phyloP scores from a whole-genome alignment of 2,329 filamentous ascomycete species.

The Fusarium annulatum region DNA sequence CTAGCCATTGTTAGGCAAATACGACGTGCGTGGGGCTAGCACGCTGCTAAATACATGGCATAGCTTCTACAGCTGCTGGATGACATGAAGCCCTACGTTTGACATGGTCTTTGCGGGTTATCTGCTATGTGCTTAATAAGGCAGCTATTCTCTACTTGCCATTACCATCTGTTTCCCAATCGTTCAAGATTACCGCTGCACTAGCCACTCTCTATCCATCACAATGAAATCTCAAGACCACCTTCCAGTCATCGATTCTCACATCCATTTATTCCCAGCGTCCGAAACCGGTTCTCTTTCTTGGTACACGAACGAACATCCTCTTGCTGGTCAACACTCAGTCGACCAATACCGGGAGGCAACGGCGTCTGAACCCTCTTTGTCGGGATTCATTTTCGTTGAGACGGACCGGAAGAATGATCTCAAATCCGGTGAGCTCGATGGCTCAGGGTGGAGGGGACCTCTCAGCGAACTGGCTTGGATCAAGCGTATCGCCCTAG shows the following conservation, averaged over 20 bases:
- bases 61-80: no score
- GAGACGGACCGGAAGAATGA: background rate
- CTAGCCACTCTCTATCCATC: background rate
- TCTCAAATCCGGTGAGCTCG: background rate
- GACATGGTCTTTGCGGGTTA: background rate
- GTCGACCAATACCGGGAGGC: background rate
- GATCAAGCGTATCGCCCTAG: background rate
- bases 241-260: background rate
- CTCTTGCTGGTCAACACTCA: background rate
- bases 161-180: background rate
- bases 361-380: accelerated
- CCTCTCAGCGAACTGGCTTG: background rate
- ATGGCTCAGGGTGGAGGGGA: background rate
- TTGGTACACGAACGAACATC: background rate
- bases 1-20: background rate
- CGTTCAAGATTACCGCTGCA: accelerated
- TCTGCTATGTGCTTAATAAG: no score
- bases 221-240: background rate
- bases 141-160: accelerated
- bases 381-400: background rate
- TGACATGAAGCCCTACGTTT: background rate
- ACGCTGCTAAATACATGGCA: no score
- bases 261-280: background rate
- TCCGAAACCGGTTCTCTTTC: background rate
- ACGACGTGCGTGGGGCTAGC: background rate